Evolutionary conservation across 257 asterid species (phyloP).

Genomic region (Verbena officinalis): DNA sequence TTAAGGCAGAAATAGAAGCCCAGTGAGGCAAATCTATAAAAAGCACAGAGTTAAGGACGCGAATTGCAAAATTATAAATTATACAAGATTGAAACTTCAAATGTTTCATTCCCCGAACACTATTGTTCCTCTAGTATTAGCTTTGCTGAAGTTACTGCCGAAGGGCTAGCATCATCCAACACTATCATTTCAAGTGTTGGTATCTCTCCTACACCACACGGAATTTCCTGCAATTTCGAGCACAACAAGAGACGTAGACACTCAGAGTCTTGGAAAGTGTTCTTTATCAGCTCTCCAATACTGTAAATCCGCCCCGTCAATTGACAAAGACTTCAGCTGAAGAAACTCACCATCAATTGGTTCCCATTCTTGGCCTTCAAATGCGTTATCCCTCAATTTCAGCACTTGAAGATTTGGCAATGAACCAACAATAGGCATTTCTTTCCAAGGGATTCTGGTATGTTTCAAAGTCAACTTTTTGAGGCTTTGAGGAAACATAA

Average conservation of each 20-base stretch:
- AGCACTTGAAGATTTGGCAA: constrained; percentile 3
- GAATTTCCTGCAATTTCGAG: neutral
- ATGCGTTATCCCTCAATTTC: neutral
- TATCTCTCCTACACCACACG: neutral
- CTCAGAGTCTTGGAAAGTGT: constrained; percentile 2
- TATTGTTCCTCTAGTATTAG: neutral
- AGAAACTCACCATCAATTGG: neutral
- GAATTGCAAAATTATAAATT: too few species aligned
- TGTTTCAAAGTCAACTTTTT: neutral
- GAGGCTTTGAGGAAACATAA: neutral
- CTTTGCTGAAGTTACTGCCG: constrained; percentile 1
- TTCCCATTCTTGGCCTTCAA: neutral
- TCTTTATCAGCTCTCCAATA: neutral
- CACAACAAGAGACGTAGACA: neutral
- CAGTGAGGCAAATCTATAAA: too few species aligned
- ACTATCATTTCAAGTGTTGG: constrained; percentile 1
- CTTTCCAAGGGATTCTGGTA: neutral
- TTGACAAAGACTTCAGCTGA: neutral
- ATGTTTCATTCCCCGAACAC: neutral
- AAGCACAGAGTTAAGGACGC: too few species aligned
- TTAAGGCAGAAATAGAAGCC: too few species aligned
- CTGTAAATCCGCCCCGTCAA: neutral
- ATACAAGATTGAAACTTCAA: neutral
- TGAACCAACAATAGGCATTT: neutral
- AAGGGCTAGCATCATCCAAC: neutral